phyloP scores from a whole-genome alignment of 208 protist species.

The Leishmania arabica region DNA sequence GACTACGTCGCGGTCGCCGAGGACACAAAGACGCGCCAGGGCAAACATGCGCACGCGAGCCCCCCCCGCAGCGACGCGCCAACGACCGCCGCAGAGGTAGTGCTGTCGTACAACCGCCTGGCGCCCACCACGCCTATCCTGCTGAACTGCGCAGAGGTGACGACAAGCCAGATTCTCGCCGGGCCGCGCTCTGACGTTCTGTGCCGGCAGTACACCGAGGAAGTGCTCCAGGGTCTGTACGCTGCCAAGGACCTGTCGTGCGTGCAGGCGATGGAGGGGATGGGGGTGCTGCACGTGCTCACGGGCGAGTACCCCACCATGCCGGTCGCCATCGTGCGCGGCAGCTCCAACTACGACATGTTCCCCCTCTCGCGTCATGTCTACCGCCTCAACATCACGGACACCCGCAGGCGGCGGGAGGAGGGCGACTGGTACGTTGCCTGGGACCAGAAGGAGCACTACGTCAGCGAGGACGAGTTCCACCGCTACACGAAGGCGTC shows the following conservation, averaged over 20 bases:
- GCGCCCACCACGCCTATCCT: constrained; percentile 40
- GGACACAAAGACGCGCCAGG: background rate
- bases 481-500: constrained; percentile 35
- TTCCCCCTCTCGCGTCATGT: constrained; percentile 40
- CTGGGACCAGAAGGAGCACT: constrained; percentile 60
- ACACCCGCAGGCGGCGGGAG: background rate
- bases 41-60: background rate
- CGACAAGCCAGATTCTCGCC: constrained; percentile 51
- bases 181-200: constrained; percentile 44
- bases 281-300: constrained; percentile 57
- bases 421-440: constrained; percentile 29
- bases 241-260: constrained; percentile 41
- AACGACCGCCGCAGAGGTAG: constrained; percentile 5
- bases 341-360: constrained; percentile 57
- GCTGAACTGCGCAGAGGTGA: constrained; percentile 54
- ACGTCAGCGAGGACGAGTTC: constrained; percentile 41
- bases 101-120: constrained; percentile 32
- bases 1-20: constrained; percentile 22
- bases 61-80: background rate
- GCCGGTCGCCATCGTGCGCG: constrained; percentile 56
- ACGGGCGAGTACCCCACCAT: constrained; percentile 42
- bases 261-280: constrained; percentile 59
- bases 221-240: constrained; percentile 32
- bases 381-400: constrained; percentile 23
- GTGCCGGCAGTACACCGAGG: constrained; percentile 55